Evolutionary conservation across 352 stramenopile species (phyloP).

Genomic region (Phytophthora capsici): DNA sequence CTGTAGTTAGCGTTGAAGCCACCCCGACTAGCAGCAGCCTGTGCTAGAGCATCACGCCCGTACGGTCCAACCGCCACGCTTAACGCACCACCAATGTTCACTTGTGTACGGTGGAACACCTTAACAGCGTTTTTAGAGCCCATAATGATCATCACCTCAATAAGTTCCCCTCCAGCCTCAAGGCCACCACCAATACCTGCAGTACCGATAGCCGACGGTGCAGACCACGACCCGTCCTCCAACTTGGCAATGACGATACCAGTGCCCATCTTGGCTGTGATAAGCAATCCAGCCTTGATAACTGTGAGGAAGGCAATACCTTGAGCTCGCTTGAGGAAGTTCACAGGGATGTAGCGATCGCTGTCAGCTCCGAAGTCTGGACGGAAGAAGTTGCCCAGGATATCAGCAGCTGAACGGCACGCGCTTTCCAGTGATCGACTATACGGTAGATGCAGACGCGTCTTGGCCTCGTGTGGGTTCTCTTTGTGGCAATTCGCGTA

Average conservation of each 20-base stretch:
- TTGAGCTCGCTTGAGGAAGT: conserved; percentile 83
- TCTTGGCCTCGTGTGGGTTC: conserved; percentile 77
- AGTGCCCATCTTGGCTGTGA: conserved; percentile 82
- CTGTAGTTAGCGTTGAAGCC: conserved; percentile 93
- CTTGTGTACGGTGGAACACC: conserved; percentile 88
- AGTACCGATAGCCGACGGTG: conserved; percentile 94
- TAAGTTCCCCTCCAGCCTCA: conserved; percentile 91
- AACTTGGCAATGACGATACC: conserved; percentile 93
- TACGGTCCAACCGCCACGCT: conserved; percentile 92
- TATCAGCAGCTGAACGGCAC: conserved; percentile 76
- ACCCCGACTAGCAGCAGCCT: conserved; percentile 77
- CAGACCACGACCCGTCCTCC: conserved; percentile 88
- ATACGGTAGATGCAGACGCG: conserved; percentile 75
- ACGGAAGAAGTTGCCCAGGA: conserved; percentile 86
- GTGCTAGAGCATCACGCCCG: conserved; percentile 80
- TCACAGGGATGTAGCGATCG: conserved; percentile 80
- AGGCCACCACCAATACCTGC: conserved; percentile 88
- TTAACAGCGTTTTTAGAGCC: conserved; percentile 92
- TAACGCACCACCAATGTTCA: conserved; percentile 93
- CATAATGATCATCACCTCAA: conserved; percentile 96
- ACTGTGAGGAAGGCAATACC: conserved; percentile 88
- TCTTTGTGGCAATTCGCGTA: conserved; percentile 88
- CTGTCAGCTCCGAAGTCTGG: conserved; percentile 67
- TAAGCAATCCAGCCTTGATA: conserved; percentile 85
- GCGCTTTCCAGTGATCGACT: conserved; percentile 79